Evolutionary conservation across 495 filamentous ascomycete genomes (phyloP).

Genomic region (Jackrogersella minutella): DNA sequence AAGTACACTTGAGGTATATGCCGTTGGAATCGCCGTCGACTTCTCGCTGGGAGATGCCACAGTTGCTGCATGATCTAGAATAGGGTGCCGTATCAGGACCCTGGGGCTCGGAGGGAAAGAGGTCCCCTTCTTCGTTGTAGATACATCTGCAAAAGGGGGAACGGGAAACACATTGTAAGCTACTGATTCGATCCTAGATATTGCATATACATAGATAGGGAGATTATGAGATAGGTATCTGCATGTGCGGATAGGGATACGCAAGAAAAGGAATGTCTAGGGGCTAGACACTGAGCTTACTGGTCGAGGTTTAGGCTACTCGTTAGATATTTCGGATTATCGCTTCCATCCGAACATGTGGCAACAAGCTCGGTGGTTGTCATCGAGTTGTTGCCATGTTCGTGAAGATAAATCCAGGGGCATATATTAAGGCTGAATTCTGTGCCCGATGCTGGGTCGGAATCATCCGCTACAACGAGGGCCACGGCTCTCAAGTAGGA

Average conservation of each 20-base stretch:
- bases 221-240: no score
- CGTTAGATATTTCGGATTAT: not conserved
- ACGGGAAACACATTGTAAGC: not conserved
- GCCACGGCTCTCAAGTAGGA: not conserved
- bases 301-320: slow-evolving; percentile 9
- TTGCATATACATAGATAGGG: no score
- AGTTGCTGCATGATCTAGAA: not conserved
- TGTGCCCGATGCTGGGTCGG: not conserved
- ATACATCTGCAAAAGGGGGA: not conserved
- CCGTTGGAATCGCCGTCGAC: not conserved
- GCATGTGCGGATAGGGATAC: no score
- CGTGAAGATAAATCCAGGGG: not conserved
- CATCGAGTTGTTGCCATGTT: not conserved
- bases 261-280: not conserved
- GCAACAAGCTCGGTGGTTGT: not conserved
- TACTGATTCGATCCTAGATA: not conserved
- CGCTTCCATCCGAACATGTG: not conserved
- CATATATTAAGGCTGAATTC: not conserved
- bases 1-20: not conserved
- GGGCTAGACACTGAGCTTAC: not conserved
- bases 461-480: not conserved
- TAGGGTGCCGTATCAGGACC: not conserved
- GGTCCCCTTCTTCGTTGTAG: not conserved
- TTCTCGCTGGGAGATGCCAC: not conserved
- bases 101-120: not conserved